Percentiles rank a stretch among this genome's conserved stretches.
Evolutionary conservation across 1,284 basidiomycete species (phyloP).

Genomic region (Cutaneotrichosporon mucoides): DNA sequence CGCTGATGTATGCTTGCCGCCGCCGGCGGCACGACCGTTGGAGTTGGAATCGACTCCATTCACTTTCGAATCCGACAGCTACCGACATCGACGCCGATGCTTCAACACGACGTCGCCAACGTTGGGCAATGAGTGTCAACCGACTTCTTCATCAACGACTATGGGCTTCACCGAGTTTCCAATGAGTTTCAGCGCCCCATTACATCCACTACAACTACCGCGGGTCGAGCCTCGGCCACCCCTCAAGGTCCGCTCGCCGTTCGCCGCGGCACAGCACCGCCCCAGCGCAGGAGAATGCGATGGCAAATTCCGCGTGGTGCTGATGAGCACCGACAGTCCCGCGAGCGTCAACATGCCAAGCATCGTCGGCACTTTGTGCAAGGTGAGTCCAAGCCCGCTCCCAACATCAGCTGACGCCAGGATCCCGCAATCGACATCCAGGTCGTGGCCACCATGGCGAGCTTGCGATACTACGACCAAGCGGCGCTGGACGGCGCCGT

Average conservation of each 20-base stretch:
- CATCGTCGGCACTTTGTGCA: slow-evolving; percentile 71
- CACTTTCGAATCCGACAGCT: no score
- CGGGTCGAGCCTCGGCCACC: not conserved
- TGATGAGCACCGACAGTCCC: slow-evolving; percentile 86
- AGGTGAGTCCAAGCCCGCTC: slow-evolving; percentile 61
- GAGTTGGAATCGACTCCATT: no score
- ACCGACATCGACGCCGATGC: no score
- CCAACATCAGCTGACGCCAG: no score
- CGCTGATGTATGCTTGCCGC: no score
- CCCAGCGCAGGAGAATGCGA: slow-evolving; percentile 20
- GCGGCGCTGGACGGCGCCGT: slow-evolving; percentile 53
- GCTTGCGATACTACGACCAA: slow-evolving; percentile 70
- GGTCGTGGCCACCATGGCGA: slow-evolving; percentile 72
- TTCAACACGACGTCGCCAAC: no score
- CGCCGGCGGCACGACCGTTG: no score
- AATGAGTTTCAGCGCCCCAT: no score
- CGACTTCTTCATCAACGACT: no score
- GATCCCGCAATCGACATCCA: slow-evolving; percentile 71
- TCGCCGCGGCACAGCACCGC: slow-evolving; percentile 26
- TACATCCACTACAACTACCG: no score
- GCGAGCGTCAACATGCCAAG: slow-evolving; percentile 87
- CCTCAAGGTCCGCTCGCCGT: slow-evolving; percentile 17
- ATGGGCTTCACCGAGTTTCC: no score
- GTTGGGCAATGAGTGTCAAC: no score
- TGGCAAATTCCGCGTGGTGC: slow-evolving; percentile 60